Base-by-base conservation (phyloP, 306 rosid genomes). In the Cucurbita moschata region DNA sequence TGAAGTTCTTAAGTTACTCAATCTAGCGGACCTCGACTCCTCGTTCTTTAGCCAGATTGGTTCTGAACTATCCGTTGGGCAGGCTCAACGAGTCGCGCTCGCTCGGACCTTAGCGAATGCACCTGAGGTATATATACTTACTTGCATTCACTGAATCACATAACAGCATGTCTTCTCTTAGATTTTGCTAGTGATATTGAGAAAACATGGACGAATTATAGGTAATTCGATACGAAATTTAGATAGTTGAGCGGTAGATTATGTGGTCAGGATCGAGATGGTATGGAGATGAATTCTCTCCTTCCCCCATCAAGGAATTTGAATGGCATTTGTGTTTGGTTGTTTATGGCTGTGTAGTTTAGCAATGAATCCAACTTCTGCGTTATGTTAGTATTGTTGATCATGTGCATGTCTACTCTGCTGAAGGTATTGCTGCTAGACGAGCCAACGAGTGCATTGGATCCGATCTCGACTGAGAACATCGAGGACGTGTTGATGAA, bases 401-500 rank as follows among this genome's bases (percentile, higher is more conserved):
- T 19, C 5, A 66, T 23, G 37, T 43, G 43, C 35, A 69, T 69
- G 23, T 69, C 40, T 69, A 16, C 44, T 49, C 7, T 69, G 58
- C 11, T 47, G 73, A 69, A 89, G 98, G 96, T 94, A 78, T 82
- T 94, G 80, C 80, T 94, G 74, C 82, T 90, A 72, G 98, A 94
- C 60, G 97, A 90, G 81, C 97, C 98, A 4, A 94, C 98, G 3
- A 94, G 98, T 79, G 95, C 98, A 5, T 80, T 94, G 72, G 98
- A 90, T 82, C 98, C 97, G 57, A 89, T 94, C 72, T 90, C 97
- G 0, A 94, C 96, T 0, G 96, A 90, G 74, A 87, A 90, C 82
- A 86, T 94, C 66, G 98, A 94, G 81, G 88, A 77, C 26, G 96
- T 88, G 13, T 72, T 94, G 9, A 30, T 89, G 86, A 90, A 90